Base-by-base conservation (phyloP, 2,329 filamentous ascomycete genomes). In the Trichoderma atroviride region DNA sequence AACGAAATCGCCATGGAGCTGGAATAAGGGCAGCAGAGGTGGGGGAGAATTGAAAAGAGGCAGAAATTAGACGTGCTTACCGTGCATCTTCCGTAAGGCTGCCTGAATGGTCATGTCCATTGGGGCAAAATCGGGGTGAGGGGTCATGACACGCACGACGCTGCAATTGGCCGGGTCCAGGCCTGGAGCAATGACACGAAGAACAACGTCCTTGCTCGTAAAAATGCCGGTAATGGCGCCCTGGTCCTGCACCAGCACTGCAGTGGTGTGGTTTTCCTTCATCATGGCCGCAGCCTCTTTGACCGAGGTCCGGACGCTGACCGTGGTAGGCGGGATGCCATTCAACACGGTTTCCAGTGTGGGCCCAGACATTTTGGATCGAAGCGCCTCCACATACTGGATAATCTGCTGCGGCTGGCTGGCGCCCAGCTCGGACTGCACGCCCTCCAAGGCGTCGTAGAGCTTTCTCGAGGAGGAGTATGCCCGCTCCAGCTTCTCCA, bases 71-170 rank as follows among this genome's bases (percentile, higher is more conserved):
- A 61, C 5, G 66, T 83, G 63, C 92, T 82, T 83, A 96, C 93
- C 94, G 79, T 99, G 96, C 96, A 99, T 99, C 86, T 99, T 99
- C 76, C 96, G 91, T 67, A 99, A 88, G 76, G 96, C 96, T 74
- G 95, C 93, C 83, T 99, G 96, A 78, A 99, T 98, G 81, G 91
- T 98, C 96, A 99, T 98, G 80, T 98, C 95, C 84, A 97, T 93
- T 35, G 96, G 94, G 69, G 96, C 96, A 87, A 99, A 99, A 81
- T 99, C 96, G 7, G 96, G 96, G 79, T 99, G 96, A 73, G 96
- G 96, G 40, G 96, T 99, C 96, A 99, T 99, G 74, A 99, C 96
- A 75, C 96, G 91, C 73, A 99, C 95, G 71, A 99, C 96, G 79
- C 95, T 98, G 87, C 96, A 99, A 77, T 91, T 98, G 70, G 89